Percentiles rank a stretch among this genome's conserved stretches.
These are phyloP conservation scores for Aspergillus sclerotioniger DNA, from an alignment of 495 filamentous ascomycete genomes.

Conservation along the genomic window DNA sequence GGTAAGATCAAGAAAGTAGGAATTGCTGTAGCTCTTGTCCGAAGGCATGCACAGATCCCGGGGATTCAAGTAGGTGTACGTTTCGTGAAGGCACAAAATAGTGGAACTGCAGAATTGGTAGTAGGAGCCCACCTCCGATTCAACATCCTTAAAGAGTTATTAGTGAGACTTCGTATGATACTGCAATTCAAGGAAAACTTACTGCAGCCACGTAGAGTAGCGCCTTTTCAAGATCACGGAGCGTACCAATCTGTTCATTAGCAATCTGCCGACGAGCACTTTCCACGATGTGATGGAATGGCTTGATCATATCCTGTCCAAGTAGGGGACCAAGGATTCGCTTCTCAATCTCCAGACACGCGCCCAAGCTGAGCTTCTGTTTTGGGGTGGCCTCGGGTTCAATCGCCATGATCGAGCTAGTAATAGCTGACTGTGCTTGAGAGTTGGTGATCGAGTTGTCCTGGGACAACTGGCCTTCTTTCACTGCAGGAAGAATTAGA, in stretches of 20 bases:
- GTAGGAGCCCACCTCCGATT: conserved; percentile 59
- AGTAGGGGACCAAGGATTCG: conserved; percentile 58
- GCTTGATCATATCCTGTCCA: conserved; percentile 56
- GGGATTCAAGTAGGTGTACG: conserved; percentile 74
- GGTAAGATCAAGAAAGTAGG: conserved; percentile 91
- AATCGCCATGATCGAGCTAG: conserved; percentile 36
- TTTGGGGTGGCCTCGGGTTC: conserved; percentile 25
- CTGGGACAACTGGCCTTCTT: conserved; percentile 27
- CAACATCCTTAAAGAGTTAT: conserved; percentile 62
- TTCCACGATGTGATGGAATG: conserved; percentile 74
- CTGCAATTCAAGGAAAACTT: conserved; percentile 54
- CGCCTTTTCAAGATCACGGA: conserved; percentile 88
- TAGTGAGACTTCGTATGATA: conserved; percentile 20
- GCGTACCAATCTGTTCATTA: conserved; percentile 75
- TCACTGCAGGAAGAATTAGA: conserved; percentile 12
- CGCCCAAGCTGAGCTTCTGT: conserved; percentile 48
- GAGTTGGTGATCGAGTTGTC: neutral
- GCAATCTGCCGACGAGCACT: conserved; percentile 74
- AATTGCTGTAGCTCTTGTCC: conserved; percentile 85
- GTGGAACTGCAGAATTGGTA: conserved; percentile 86
- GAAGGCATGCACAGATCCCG: conserved; percentile 74
- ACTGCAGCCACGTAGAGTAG: conserved; percentile 83
- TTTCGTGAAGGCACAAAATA: conserved; percentile 80
- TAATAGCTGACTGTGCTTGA: conserved; percentile 42
- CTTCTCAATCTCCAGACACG: conserved; percentile 55